Percentiles rank a stretch among this genome's conserved stretches.
These are phyloP conservation scores for Hygrophorus russula DNA, from an alignment of 768 basidiomycete genomes.

Conservation along the genomic window DNA sequence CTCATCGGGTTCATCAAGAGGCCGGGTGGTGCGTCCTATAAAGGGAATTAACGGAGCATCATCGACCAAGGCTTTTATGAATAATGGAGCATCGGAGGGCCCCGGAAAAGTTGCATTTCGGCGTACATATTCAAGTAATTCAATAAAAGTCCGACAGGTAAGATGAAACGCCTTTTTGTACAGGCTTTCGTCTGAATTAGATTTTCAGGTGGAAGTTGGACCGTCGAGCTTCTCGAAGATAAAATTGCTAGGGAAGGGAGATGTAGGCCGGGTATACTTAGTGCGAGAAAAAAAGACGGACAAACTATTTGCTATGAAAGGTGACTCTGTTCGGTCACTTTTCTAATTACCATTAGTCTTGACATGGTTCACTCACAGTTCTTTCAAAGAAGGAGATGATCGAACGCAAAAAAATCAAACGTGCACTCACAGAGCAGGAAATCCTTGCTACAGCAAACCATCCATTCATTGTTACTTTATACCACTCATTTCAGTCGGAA, in stretches of 20 bases:
- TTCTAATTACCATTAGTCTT: slow-evolving; percentile 13
- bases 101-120: slow-evolving; percentile 70
- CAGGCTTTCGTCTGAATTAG: slow-evolving; percentile 6
- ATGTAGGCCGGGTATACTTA: slow-evolving; percentile 97
- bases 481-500: slow-evolving; percentile 98
- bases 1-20: slow-evolving; percentile 66
- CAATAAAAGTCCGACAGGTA: slow-evolving; percentile 88
- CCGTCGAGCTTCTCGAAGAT: slow-evolving; percentile 94
- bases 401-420: slow-evolving; percentile 98
- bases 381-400: slow-evolving; percentile 99
- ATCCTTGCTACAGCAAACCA: slow-evolving; percentile 98
- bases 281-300: slow-evolving; percentile 96
- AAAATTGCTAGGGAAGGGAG: slow-evolving; percentile 97
- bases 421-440: slow-evolving; percentile 96
- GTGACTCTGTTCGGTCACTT: slow-evolving; percentile 30
- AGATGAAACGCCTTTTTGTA: slow-evolving; percentile 16
- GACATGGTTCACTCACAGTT: slow-evolving; percentile 39
- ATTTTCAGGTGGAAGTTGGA: slow-evolving; percentile 74
- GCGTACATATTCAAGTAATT: slow-evolving; percentile 94
- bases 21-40: slow-evolving; percentile 32
- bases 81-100: slow-evolving; percentile 32
- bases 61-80: slow-evolving; percentile 32
- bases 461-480: slow-evolving; percentile 98
- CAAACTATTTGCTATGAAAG: slow-evolving; percentile 99
- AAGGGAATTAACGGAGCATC: slow-evolving; percentile 25